Base-by-base conservation (phyloP, 768 basidiomycete species). In the Trametes villosa region DNA sequence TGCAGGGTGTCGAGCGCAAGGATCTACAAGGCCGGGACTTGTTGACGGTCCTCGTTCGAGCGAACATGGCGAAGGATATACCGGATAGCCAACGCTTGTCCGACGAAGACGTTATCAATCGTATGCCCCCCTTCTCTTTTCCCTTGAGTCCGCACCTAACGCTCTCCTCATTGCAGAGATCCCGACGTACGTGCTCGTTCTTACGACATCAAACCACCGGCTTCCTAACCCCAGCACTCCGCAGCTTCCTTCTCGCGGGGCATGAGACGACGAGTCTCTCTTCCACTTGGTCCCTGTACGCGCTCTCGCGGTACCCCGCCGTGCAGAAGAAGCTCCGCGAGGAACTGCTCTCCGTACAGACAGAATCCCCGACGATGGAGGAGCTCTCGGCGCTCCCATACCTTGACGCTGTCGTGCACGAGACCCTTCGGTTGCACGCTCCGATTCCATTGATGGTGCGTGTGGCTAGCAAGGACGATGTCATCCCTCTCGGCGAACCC, bases 371-470 rank as follows among this genome's bases (percentile, higher is more conserved):
- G 3, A 78, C 80, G 4, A 89, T 91, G 86, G 89, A 92, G 34
- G 80, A 86, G 27, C 79, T 92, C 2, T 81, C 83, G 57, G 75
- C 80, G 3, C 75, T 94, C 5, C 81, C 86, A 0, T 91, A 88
- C 65, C 83, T 92, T n/a, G 91, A 91, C 63, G 77, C 75, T 20
- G 80, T 88, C 13, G 77, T 87, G 2, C 79, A 82, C 8, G 88
- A 89, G 72, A 83, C 80, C 0, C 70, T 89, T 57, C 81, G 88
- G 0, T 45, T 86, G 0, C 78, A 88, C 60, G 56, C 85, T 0
- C 85, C 86, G 0, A 79, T 88, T 3, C 72, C 79, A 0, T 64
- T 63, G 18, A 79, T 79, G 0, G 80, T 83, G 75, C 78, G 88
- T 3, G 76, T 80, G 67, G 78, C 55, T 63, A 75, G 50, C 22